Evolutionary conservation across 768 basidiomycete species (phyloP), one percentile per base, ranked within the genome.

Genomic region (Hygrocybe punicea): DNA sequence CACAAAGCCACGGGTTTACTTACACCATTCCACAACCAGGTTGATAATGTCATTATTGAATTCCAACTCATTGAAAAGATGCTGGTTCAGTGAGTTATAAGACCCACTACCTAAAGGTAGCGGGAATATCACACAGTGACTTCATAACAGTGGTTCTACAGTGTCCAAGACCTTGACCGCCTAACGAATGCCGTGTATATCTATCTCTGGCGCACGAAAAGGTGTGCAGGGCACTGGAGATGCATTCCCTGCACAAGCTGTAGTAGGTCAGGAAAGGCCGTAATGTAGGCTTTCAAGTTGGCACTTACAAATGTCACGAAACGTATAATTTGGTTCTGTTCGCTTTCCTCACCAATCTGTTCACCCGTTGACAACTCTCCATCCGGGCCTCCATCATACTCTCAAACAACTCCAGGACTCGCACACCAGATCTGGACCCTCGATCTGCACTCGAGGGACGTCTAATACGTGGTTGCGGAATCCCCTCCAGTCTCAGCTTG

Each of bases 321-420:
- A 56, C 45, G 54, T 69, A 62, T 44, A 71, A 55, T 51, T 72
- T 67, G 21, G 67, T 65, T 53, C 71, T 69, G 62, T 74, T 78
- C 45, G 77, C 76, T 51, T 77, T 73, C 49, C 73, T 71, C 37
- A 87, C 79, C 59, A 89, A 74, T 47, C 78, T 78, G 60, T 81
- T 81, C 52, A 87, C 76, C 34, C 86, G 77, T 60, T 85, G 79
- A 68, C 88, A 90, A 64, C 85, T 88, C 69, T 89, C 87, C 80
- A 90, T 83, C 54, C 88, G 79, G 2, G 83, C 77, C 63, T 87
- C 84, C 76, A 89, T 81, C 74, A 90, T 84, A 58, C 82, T 79
- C 56, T 85, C 85, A 64, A 86, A 87, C 76, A 84, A 79, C 62
- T 83, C 79, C 58, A 90, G 72, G 53, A 90, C 78, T 53, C 77